A percentile compares a stretch with the other conserved stretches of the same genome.
These are phyloP conservation scores for Symbiodinium natans DNA, from an alignment of 73 alveolate species.

Conservation along the genomic window DNA sequence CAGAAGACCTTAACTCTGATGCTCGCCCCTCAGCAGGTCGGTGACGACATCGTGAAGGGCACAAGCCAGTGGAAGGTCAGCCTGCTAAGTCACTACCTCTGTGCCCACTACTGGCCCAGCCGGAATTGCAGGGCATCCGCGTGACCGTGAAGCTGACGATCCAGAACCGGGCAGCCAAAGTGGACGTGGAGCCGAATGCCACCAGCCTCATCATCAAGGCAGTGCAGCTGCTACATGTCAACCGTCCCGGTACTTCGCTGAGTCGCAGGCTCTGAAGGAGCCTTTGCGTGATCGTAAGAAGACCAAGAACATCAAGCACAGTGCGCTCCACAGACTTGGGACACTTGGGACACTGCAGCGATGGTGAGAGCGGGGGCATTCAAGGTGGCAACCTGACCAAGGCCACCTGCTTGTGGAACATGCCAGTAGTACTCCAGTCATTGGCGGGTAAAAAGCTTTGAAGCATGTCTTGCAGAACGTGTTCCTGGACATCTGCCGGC, in stretches of 20 bases:
- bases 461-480: constrained; percentile 1
- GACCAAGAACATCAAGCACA: constrained; percentile 94
- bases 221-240: not conserved
- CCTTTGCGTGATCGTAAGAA: constrained; percentile 93
- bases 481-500: constrained; percentile 72
- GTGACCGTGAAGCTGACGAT: constrained; percentile 96
- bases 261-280: constrained; percentile 94
- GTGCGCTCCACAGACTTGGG: not conserved
- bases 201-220: constrained; percentile 96
- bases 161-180: constrained; percentile 95
- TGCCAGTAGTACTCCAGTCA: too few species aligned
- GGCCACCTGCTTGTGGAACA: not conserved
- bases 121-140: constrained; percentile 94
- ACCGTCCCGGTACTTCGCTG: not conserved
- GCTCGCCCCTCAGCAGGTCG: not conserved
- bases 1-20: not conserved
- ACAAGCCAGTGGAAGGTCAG: constrained; percentile 38
- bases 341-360: not conserved
- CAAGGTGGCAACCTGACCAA: constrained; percentile 29
- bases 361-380: not conserved
- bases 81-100: not conserved
- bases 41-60: constrained; percentile 73
- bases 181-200: constrained; percentile 96
- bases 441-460: not conserved
- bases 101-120: not conserved